These are phyloP conservation scores for Salix caprea DNA, from an alignment of 345 rosid species.

Conservation along the genomic window DNA sequence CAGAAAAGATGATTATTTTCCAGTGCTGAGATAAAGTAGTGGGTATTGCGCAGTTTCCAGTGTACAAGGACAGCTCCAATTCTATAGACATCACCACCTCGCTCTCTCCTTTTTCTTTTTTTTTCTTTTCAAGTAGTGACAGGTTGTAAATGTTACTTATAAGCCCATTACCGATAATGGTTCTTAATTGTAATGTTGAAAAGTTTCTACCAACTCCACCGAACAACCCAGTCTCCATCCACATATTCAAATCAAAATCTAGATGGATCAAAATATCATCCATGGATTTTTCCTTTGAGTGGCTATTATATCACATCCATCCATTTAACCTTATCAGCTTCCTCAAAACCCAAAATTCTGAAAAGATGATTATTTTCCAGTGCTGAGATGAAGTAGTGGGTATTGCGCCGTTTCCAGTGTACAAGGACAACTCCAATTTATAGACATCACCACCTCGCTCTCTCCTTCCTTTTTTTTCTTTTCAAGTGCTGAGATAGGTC, in stretches of 20 bases:
- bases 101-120: conserved; percentile 16
- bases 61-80: neutral
- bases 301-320: no score
- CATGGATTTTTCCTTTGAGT: no score
- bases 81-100: conserved; percentile 9
- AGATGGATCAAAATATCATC: no score
- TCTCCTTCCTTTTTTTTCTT: conserved; percentile 1
- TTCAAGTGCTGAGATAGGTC: neutral
- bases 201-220: no score
- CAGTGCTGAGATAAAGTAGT: conserved; percentile 10
- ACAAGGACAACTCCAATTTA: neutral
- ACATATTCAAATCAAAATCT: no score
- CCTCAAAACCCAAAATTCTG: neutral
- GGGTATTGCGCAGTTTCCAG: neutral
- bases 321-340: neutral
- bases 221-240: no score
- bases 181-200: no score
- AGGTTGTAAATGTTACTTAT: neutral
- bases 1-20: neutral
- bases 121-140: neutral
- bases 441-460: conserved; percentile 17
- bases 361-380: neutral
- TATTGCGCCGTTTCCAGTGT: neutral
- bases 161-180: no score
- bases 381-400: conserved; percentile 14